These are phyloP conservation scores for Eucalyptus curtisii DNA, from an alignment of 345 rosid genomes.

Conservation along the genomic window DNA sequence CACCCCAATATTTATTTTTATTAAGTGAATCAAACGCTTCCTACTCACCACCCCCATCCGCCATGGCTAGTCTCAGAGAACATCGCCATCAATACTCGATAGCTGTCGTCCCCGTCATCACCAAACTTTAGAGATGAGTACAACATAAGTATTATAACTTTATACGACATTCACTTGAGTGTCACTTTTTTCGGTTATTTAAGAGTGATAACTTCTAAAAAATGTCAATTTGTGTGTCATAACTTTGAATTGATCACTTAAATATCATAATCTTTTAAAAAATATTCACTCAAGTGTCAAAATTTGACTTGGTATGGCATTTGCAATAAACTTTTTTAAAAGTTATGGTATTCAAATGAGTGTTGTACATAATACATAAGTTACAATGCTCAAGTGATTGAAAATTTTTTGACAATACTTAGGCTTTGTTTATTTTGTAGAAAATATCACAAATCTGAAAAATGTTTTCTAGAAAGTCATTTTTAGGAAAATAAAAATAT, in stretches of 20 bases:
- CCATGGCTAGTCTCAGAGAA: neutral
- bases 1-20: neutral
- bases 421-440: too few species aligned
- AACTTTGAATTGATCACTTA: too few species aligned
- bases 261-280: too few species aligned
- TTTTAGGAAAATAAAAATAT: too few species aligned
- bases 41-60: neutral
- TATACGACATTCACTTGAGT: neutral
- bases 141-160: neutral
- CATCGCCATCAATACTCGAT: neutral
- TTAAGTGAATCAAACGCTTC: neutral
- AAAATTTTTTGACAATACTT: too few species aligned
- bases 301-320: neutral
- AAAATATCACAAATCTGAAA: too few species aligned
- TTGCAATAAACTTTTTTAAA: neutral
- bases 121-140: neutral
- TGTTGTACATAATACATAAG: too few species aligned
- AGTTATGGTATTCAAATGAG: too few species aligned
- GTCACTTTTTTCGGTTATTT: neutral
- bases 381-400: too few species aligned
- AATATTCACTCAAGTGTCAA: neutral
- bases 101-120: rapidly evolving
- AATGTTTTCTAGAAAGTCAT: too few species aligned
- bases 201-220: neutral
- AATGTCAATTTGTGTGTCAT: too few species aligned